Percentiles rank a stretch among this genome's conserved stretches.
Conservation (phyloP, 495 filamentous ascomycete species). For the Delitschia confertaspora region DNA sequence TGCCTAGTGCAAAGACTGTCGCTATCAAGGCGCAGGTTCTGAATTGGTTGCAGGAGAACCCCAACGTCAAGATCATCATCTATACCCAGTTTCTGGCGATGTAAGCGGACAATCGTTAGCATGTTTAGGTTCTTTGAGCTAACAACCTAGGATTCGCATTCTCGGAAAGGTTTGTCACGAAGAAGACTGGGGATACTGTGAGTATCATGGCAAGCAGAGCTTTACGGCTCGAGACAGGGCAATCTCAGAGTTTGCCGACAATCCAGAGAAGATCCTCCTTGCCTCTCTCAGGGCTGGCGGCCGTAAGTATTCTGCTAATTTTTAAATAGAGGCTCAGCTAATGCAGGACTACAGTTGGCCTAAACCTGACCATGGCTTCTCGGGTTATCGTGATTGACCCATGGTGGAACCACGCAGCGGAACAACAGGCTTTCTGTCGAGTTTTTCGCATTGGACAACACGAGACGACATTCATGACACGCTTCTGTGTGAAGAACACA, state of each 20-base stretch:
- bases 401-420: conserved; percentile 37
- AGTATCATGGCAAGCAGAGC: conserved; percentile 33
- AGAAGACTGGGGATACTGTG: conserved; percentile 24
- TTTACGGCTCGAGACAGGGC: conserved; percentile 24
- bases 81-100: conserved; percentile 35
- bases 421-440: conserved; percentile 52
- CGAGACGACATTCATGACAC: conserved; percentile 45
- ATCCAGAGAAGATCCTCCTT: conserved; percentile 29
- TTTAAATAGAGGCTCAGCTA: background rate
- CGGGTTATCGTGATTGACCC: conserved; percentile 40
- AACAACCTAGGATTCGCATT: conserved; percentile 25
- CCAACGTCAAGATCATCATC: conserved; percentile 35
- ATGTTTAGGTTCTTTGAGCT: background rate
- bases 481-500: conserved; percentile 42
- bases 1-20: conserved; percentile 35
- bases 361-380: conserved; percentile 37
- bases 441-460: conserved; percentile 55
- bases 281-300: conserved; percentile 35
- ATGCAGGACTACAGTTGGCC: conserved; percentile 21
- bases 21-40: conserved; percentile 34
- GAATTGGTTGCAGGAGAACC: conserved; percentile 32
- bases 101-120: conserved; percentile 1
- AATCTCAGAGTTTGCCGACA: conserved; percentile 27
- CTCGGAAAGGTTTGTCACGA: conserved; percentile 29
- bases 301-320: conserved; percentile 11